Conservation (phyloP, 1,284 basidiomycete species). For the Marasmius fiardii region DNA sequence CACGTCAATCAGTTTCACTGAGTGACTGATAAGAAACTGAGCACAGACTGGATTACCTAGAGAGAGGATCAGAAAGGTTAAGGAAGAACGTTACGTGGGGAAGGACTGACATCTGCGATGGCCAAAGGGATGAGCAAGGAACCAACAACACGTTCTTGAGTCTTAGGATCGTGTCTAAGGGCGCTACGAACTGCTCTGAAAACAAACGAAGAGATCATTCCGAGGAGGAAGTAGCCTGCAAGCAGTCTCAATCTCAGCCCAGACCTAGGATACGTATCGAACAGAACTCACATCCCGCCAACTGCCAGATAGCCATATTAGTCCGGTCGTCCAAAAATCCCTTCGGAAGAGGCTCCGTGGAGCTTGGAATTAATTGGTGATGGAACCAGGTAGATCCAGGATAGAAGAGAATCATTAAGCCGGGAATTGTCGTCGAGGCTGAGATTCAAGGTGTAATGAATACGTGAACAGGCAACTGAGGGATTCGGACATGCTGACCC, state of each 20-base stretch:
- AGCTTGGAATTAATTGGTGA: slow-evolving; percentile 59
- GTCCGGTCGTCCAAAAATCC: slow-evolving; percentile 45
- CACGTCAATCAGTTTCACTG: background rate
- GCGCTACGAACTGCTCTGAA: slow-evolving; percentile 69
- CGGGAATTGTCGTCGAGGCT: slow-evolving; percentile 61
- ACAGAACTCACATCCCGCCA: slow-evolving; percentile 57
- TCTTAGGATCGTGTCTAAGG: slow-evolving; percentile 52
- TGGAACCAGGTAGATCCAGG: slow-evolving; percentile 73
- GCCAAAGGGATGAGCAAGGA: slow-evolving; percentile 63
- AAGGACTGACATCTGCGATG: slow-evolving; percentile 63
- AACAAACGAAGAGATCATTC: slow-evolving; percentile 63
- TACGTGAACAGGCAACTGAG: background rate
- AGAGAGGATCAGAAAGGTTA: slow-evolving; percentile 1
- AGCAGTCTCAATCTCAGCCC: slow-evolving; percentile 1
- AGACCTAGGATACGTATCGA: background rate
- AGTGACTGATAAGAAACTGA: background rate
- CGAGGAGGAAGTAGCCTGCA: slow-evolving; percentile 66
- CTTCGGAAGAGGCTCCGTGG: slow-evolving; percentile 25
- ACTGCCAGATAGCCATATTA: slow-evolving; percentile 69
- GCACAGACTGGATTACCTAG: background rate
- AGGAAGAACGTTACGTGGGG: background rate
- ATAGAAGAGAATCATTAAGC: slow-evolving; percentile 54
- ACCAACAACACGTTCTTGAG: slow-evolving; percentile 70
- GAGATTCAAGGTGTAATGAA: background rate
- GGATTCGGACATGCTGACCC: slow-evolving; percentile 32